A percentile compares a stretch with the other conserved stretches of the same genome.
These are phyloP conservation scores for Aspergillus hancockii DNA, from an alignment of 495 filamentous ascomycete species.

Conservation along the genomic window DNA sequence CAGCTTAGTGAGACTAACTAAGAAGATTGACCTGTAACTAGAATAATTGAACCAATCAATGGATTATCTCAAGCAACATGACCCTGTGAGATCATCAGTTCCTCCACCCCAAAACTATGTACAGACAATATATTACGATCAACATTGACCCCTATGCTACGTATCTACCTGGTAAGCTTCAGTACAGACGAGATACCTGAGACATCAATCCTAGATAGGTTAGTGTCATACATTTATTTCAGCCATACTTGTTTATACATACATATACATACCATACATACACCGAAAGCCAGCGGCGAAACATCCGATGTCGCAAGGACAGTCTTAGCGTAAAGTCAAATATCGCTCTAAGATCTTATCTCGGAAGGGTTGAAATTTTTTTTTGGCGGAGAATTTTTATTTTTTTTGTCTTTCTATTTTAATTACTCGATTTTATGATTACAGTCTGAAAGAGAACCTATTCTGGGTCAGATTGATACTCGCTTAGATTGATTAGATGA, in stretches of 20 bases:
- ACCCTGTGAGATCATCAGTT: too few relatives aligned
- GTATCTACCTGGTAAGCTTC: not conserved
- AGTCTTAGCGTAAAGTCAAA: not conserved
- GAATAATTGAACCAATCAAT: too few relatives aligned
- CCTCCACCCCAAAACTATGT: too few relatives aligned
- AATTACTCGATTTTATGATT: not conserved
- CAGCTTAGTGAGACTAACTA: too few relatives aligned
- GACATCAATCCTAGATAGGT: not conserved
- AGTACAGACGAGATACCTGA: not conserved
- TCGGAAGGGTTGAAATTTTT: not conserved
- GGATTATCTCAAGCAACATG: too few relatives aligned
- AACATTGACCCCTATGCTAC: not conserved
- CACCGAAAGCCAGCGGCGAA: not conserved
- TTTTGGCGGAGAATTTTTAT: slow-evolving; percentile 1
- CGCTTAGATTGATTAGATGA: slow-evolving; percentile 6
- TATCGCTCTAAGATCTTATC: not conserved
- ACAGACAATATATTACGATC: too few relatives aligned
- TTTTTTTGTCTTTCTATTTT: not conserved
- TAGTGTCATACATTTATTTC: not conserved
- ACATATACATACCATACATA: slow-evolving; percentile 10
- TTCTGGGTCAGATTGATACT: not conserved
- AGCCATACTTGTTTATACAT: not conserved
- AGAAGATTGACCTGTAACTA: too few relatives aligned
- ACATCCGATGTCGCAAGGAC: slow-evolving; percentile 27
- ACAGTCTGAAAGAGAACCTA: not conserved